Evolutionary conservation across 371 early-diverging fungal species (phyloP).

Genomic region (Rhizomucor pusillus): DNA sequence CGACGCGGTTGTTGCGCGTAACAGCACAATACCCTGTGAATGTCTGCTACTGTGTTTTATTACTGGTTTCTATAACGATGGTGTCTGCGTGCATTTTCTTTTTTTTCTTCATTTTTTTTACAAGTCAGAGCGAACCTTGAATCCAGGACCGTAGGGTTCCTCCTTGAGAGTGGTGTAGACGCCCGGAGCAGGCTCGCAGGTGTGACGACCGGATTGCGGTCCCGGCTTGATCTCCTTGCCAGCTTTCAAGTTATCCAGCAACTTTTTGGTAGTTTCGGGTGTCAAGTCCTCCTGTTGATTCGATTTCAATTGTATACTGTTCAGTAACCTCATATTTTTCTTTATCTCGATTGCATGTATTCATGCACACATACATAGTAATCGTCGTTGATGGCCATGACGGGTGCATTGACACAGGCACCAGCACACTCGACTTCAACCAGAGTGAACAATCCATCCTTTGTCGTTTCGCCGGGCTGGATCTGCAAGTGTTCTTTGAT

Average conservation of each 20-base stretch:
- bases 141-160: constrained; percentile 93
- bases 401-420: constrained; percentile 98
- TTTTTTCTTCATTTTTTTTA: constrained; percentile 19
- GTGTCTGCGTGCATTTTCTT: background rate
- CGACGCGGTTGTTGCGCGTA: too few relatives aligned
- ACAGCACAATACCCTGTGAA: too few relatives aligned
- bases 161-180: constrained; percentile 81
- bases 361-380: constrained; percentile 71
- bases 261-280: constrained; percentile 82
- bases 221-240: constrained; percentile 80
- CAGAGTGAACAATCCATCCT: constrained; percentile 92
- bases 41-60: background rate
- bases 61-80: background rate
- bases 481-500: constrained; percentile 86
- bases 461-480: constrained; percentile 91
- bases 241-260: constrained; percentile 83
- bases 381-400: constrained; percentile 96
- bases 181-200: constrained; percentile 80
- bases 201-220: constrained; percentile 81
- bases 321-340: too few relatives aligned
- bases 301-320: too few relatives aligned
- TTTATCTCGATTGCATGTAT: background rate
- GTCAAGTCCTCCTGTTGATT: constrained; percentile 97
- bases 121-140: constrained; percentile 82
- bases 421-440: constrained; percentile 99